phyloP scores from a whole-genome alignment of 2,329 filamentous ascomycete genomes.

The Claviceps fusiformis region DNA sequence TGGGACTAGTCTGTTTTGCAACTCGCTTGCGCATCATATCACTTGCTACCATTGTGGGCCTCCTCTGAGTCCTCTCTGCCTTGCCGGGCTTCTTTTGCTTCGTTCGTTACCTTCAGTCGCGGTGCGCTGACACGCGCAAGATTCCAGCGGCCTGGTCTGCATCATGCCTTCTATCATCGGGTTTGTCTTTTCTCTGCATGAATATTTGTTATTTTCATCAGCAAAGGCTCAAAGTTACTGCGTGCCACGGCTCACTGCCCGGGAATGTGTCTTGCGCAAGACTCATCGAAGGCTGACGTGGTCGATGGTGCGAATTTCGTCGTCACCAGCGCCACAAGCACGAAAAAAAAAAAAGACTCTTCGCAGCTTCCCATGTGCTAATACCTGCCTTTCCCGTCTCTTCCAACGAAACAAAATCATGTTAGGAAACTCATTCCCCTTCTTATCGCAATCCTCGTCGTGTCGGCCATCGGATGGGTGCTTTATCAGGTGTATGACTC shows the following conservation, averaged over 20 bases:
- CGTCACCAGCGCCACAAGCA: neutral
- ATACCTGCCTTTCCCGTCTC: neutral
- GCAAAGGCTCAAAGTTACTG: neutral
- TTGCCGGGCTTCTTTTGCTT: neutral
- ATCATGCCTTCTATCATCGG: neutral
- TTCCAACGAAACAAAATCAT: neutral
- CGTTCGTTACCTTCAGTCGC: neutral
- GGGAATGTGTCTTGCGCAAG: neutral
- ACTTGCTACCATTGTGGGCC: neutral
- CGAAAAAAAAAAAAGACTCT: neutral
- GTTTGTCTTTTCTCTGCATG: neutral
- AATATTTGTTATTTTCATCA: neutral
- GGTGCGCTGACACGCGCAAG: neutral
- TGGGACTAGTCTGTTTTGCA: neutral
- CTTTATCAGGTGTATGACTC: conserved; percentile 61
- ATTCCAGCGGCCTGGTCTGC: neutral
- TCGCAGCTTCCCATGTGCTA: neutral
- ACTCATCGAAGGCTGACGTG: neutral
- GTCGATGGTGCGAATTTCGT: neutral
- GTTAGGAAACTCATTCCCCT: conserved; percentile 51
- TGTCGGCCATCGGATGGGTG: conserved; percentile 46
- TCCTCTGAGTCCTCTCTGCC: neutral
- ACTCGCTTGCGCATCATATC: neutral
- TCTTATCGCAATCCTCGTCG: conserved; percentile 45
- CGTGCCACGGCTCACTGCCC: neutral